A percentile compares a stretch with the other conserved stretches of the same genome.
phyloP scores from a whole-genome alignment of 2,329 filamentous ascomycete genomes.

The Rutstroemia sp. region DNA sequence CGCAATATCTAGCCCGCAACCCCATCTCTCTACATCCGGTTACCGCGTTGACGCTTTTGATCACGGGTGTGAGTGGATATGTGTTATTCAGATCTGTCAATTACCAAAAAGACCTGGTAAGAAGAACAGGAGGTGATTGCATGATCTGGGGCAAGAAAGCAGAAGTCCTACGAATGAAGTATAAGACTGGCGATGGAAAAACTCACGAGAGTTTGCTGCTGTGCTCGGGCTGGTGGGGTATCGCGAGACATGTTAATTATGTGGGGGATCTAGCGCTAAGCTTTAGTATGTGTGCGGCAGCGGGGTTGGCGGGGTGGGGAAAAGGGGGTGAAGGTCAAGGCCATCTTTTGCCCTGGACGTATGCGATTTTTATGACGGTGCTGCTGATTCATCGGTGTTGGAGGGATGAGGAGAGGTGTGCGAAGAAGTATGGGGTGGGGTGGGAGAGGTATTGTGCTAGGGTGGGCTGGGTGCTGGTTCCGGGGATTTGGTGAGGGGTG shows the following conservation, averaged over 20 bases:
- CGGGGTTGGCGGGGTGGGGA: too few relatives aligned
- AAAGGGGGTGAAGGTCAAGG: conserved; percentile 32
- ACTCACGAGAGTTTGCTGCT: conserved; percentile 34
- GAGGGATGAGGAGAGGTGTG: conserved; percentile 38
- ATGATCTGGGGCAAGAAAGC: conserved; percentile 38
- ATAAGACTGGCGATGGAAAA: conserved; percentile 36
- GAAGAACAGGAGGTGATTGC: conserved; percentile 34
- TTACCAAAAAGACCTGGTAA: conserved; percentile 37
- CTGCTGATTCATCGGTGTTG: conserved; percentile 39
- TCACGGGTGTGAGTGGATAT: conserved; percentile 34
- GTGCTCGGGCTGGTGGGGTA: conserved; percentile 36
- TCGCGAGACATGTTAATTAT: conserved; percentile 36
- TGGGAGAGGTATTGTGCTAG: conserved; percentile 38
- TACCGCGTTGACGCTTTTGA: conserved; percentile 24
- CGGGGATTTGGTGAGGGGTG: conserved; percentile 31
- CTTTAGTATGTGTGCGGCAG: conserved; percentile 36
- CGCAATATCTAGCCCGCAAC: conserved; percentile 39
- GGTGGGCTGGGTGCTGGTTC: conserved; percentile 38
- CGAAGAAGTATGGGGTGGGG: conserved; percentile 37
- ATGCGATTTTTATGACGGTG: conserved; percentile 38
- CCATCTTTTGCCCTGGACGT: conserved; percentile 37
- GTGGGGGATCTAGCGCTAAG: conserved; percentile 34
- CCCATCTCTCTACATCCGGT: conserved; percentile 30
- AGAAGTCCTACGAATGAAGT: conserved; percentile 33
- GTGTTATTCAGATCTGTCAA: conserved; percentile 39